phyloP scores from a whole-genome alignment of 352 stramenopile genomes.

The Pythium insidiosum region DNA sequence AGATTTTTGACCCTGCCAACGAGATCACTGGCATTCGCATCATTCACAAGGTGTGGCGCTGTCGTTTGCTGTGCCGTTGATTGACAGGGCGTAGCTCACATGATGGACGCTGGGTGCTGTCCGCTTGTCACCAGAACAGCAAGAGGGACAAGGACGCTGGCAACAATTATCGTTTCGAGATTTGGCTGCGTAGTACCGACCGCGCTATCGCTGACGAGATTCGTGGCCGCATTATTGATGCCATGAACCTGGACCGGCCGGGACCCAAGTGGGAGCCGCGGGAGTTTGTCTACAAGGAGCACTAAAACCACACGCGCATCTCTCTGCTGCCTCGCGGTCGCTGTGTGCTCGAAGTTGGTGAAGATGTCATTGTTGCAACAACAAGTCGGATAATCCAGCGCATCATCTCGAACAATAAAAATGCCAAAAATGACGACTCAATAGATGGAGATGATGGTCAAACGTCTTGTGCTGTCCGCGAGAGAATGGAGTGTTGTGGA shows the following conservation, averaged over 20 bases:
- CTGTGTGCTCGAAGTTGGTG: too few relatives aligned
- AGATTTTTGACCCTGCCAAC: constrained; percentile 79
- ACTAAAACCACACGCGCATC: constrained; percentile 35
- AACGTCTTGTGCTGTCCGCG: too few relatives aligned
- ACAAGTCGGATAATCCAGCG: too few relatives aligned
- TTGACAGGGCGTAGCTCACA: neutral
- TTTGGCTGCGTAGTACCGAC: constrained; percentile 66
- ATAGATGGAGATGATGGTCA: too few relatives aligned
- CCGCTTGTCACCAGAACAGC: constrained; percentile 29
- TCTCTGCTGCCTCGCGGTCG: too few relatives aligned
- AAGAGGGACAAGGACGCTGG: constrained; percentile 74
- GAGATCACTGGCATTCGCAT: constrained; percentile 89
- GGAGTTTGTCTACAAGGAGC: constrained; percentile 80
- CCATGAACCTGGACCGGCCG: constrained; percentile 56
- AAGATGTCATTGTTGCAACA: too few relatives aligned
- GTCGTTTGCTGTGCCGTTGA: neutral
- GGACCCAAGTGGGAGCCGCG: constrained; percentile 34
- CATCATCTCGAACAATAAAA: too few relatives aligned
- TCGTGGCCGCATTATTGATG: constrained; percentile 52
- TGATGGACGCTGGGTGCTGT: neutral
- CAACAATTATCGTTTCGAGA: constrained; percentile 84
- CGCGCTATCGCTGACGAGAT: constrained; percentile 66
- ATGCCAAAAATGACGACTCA: too few relatives aligned
- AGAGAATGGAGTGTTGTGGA: too few relatives aligned
- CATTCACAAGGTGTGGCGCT: constrained; percentile 77